Evolutionary conservation across 2,329 filamentous ascomycete species (phyloP).

Genomic region (Xylariales sp.): DNA sequence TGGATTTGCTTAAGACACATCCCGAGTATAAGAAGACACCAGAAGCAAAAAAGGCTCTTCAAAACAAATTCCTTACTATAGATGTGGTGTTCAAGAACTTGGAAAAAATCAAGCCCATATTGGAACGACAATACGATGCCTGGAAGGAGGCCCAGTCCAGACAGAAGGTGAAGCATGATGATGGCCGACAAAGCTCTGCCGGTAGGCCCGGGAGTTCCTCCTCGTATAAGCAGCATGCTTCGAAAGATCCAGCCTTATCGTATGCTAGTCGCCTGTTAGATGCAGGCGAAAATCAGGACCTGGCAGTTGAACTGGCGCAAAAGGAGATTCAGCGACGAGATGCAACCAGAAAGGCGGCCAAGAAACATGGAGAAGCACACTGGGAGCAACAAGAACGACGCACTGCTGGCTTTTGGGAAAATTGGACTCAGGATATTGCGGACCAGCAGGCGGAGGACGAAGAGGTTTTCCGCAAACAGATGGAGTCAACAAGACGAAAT

Average conservation of each 20-base stretch:
- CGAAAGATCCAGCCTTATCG: constrained; percentile 70
- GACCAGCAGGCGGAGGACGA: constrained; percentile 53
- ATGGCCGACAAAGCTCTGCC: constrained; percentile 34
- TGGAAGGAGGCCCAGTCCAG: constrained; percentile 69
- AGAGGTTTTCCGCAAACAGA: constrained; percentile 61
- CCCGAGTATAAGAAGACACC: constrained; percentile 77
- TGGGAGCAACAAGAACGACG: constrained; percentile 69
- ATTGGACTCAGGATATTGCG: constrained; percentile 53
- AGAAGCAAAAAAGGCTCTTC: constrained; percentile 72
- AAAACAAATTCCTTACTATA: constrained; percentile 61
- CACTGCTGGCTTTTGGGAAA: constrained; percentile 58
- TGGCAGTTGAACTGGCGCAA: constrained; percentile 81
- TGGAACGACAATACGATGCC: constrained; percentile 76
- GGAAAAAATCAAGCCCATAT: constrained; percentile 81
- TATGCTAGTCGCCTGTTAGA: constrained; percentile 70
- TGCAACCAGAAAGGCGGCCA: constrained; percentile 66
- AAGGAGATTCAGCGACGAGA: constrained; percentile 77
- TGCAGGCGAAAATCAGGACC: constrained; percentile 76
- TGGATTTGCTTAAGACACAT: constrained; percentile 79
- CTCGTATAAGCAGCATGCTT: constrained; percentile 61
- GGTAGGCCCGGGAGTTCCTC: constrained; percentile 45
- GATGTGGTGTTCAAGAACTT: constrained; percentile 74
- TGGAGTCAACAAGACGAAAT: constrained; percentile 63
- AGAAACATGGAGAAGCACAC: constrained; percentile 66
- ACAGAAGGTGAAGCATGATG: constrained; percentile 46